A percentile compares a stretch with the other conserved stretches of the same genome.
Evolutionary conservation across 2,329 filamentous ascomycete genomes (phyloP).

Genomic region (Apiospora phragmitis): DNA sequence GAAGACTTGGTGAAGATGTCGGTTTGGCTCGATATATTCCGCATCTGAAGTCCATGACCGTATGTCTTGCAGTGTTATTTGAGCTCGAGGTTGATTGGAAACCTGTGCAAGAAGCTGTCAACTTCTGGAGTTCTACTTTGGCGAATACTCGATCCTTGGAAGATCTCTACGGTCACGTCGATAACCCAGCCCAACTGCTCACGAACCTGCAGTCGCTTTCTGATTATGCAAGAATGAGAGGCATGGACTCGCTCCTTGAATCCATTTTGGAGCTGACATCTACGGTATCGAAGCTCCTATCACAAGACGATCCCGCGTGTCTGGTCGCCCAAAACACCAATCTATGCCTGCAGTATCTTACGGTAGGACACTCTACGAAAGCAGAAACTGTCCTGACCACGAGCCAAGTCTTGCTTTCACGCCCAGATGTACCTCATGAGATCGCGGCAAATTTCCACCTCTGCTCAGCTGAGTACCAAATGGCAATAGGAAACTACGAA

Average conservation of each 20-base stretch:
- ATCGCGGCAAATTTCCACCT: conserved; percentile 61
- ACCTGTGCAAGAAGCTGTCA: conserved; percentile 37
- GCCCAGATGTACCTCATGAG: conserved; percentile 41
- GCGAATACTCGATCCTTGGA: conserved; percentile 38
- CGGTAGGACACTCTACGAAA: conserved; percentile 51
- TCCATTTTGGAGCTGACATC: conserved; percentile 48
- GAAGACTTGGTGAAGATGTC: conserved; percentile 45
- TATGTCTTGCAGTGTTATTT: conserved; percentile 45
- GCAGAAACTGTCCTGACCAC: conserved; percentile 56
- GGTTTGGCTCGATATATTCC: conserved; percentile 45
- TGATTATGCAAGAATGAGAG: conserved; percentile 53
- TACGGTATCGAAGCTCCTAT: conserved; percentile 40
- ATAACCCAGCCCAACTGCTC: conserved; percentile 50
- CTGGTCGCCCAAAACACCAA: conserved; percentile 47
- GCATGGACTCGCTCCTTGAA: conserved; percentile 47
- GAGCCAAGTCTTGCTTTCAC: conserved; percentile 51
- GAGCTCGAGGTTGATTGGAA: conserved; percentile 37
- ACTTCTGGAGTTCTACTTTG: conserved; percentile 46
- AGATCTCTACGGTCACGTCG: conserved; percentile 46
- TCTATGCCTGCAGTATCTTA: conserved; percentile 54
- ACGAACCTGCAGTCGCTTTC: conserved; percentile 51
- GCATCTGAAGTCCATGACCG: conserved; percentile 48
- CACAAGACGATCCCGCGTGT: conserved; percentile 34
- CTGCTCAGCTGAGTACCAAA: conserved; percentile 71
- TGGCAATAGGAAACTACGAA: conserved; percentile 65